Percentiles rank a stretch among this genome's conserved stretches.
Evolutionary conservation across 2,329 filamentous ascomycete species (phyloP).

Genomic region (Pyricularia grisea): DNA sequence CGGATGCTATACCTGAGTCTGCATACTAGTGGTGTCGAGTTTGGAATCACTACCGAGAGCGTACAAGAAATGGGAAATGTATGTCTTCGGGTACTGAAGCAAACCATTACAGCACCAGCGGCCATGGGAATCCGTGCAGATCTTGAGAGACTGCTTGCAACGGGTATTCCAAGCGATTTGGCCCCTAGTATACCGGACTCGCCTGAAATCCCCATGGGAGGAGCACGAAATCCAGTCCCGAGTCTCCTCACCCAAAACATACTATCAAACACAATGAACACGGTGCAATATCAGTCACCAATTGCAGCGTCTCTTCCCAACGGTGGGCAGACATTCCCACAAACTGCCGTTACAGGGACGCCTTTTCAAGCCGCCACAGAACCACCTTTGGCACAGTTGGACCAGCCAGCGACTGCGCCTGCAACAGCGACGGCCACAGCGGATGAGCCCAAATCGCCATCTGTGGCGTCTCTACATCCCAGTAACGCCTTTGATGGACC

Average conservation of each 20-base stretch:
- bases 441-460: background rate
- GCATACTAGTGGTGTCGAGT: constrained; percentile 32
- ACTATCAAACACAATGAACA: background rate
- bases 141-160: constrained; percentile 39
- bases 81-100: constrained; percentile 39
- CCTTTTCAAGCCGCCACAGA: background rate
- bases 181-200: constrained; percentile 17
- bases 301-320: background rate
- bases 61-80: constrained; percentile 39
- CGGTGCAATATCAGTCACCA: background rate
- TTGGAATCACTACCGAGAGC: constrained; percentile 32
- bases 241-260: background rate
- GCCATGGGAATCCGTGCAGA: constrained; percentile 38
- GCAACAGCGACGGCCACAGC: background rate
- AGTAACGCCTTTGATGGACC: constrained; percentile 24
- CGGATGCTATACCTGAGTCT: constrained; percentile 42
- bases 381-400: background rate
- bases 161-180: constrained; percentile 26
- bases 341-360: background rate
- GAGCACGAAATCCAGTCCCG: background rate
- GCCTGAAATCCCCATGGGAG: constrained; percentile 5
- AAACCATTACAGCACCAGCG: constrained; percentile 41
- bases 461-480: constrained; percentile 16
- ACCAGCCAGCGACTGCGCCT: background rate
- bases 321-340: background rate